Percentiles rank a stretch among this genome's conserved stretches.
Evolutionary conservation across 2,329 filamentous ascomycete genomes (phyloP).

Genomic region (Phialocephala subalpina): DNA sequence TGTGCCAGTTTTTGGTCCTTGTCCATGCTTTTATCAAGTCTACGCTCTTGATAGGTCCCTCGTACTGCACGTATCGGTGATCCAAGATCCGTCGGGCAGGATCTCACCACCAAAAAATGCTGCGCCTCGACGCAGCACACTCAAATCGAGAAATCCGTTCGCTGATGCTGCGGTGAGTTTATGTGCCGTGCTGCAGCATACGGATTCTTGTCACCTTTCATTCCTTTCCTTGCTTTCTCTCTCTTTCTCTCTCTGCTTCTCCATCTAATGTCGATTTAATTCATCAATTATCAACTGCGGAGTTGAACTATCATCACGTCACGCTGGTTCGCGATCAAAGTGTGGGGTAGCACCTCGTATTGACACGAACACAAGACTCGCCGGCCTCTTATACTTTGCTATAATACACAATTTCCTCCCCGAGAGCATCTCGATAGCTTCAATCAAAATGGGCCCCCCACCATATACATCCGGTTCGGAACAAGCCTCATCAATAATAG

Average conservation of each 20-base stretch:
- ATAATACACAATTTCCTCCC: not conserved
- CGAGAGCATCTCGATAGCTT: not conserved
- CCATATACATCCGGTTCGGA: not conserved
- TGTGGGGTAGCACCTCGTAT: constrained; percentile 3
- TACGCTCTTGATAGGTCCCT: constrained; percentile 4
- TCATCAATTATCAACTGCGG: constrained; percentile 3
- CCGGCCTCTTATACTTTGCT: not conserved
- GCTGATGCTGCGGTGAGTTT: constrained; percentile 24
- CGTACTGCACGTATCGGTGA: constrained; percentile 2
- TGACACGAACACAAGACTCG: not conserved
- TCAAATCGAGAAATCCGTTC: constrained; percentile 18
- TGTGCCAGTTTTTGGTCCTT: not conserved
- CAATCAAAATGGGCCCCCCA: not conserved
- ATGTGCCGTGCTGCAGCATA: constrained; percentile 13
- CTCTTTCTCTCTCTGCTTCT: not conserved
- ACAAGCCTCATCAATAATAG: not conserved
- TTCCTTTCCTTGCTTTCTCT: not conserved
- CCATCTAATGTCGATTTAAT: constrained; percentile 4
- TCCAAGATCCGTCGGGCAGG: constrained; percentile 14
- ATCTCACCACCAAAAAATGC: constrained; percentile 13
- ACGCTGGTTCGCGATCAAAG: not conserved
- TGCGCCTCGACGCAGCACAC: constrained; percentile 23
- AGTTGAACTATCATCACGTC: constrained; percentile 1
- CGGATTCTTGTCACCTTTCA: not conserved
- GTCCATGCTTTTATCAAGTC: not conserved